Percentiles rank a stretch among this genome's conserved stretches.
Evolutionary conservation across 225 moss, liverwort and hornwort genomes (phyloP).

Genomic region (Asterella californica): DNA sequence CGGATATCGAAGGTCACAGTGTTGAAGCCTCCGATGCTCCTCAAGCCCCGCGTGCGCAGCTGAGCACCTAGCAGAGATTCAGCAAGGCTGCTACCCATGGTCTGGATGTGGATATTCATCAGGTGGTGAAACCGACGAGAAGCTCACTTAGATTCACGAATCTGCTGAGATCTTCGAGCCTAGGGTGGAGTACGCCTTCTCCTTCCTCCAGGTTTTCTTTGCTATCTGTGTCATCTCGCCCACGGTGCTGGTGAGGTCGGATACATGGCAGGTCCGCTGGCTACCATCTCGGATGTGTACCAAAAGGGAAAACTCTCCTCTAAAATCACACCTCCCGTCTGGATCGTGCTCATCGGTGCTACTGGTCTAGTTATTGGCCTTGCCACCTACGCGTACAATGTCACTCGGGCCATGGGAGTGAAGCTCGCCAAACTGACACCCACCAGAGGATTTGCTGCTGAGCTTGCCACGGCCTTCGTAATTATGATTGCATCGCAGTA

Average conservation of each 20-base stretch:
- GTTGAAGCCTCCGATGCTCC: neutral
- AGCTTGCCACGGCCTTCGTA: conserved; percentile 60
- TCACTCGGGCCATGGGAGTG: conserved; percentile 67
- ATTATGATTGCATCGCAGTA: conserved; percentile 67
- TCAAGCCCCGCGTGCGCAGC: too few species aligned
- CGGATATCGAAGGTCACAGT: neutral
- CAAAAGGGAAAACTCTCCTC: conserved; percentile 33
- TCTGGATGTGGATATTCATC: conserved; percentile 44
- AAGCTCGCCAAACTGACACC: conserved; percentile 60
- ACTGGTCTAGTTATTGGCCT: conserved; percentile 47
- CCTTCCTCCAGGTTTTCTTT: conserved; percentile 60
- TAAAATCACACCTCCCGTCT: conserved; percentile 46
- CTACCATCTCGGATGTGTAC: conserved; percentile 67
- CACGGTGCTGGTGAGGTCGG: conserved; percentile 71
- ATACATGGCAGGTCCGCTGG: conserved; percentile 67
- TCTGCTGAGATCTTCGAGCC: conserved; percentile 59
- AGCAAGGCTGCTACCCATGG: neutral
- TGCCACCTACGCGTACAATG: conserved; percentile 65
- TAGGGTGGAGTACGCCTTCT: conserved; percentile 64
- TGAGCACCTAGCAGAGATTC: neutral
- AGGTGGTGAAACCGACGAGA: conserved; percentile 50
- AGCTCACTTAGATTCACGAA: conserved; percentile 52
- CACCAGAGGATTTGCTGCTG: conserved; percentile 63
- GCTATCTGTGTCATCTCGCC: conserved; percentile 67
- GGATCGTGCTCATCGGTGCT: conserved; percentile 52